These are phyloP conservation scores for Quaeritorhiza haematococci DNA, from an alignment of 371 early-diverging fungal genomes.

Conservation along the genomic window DNA sequence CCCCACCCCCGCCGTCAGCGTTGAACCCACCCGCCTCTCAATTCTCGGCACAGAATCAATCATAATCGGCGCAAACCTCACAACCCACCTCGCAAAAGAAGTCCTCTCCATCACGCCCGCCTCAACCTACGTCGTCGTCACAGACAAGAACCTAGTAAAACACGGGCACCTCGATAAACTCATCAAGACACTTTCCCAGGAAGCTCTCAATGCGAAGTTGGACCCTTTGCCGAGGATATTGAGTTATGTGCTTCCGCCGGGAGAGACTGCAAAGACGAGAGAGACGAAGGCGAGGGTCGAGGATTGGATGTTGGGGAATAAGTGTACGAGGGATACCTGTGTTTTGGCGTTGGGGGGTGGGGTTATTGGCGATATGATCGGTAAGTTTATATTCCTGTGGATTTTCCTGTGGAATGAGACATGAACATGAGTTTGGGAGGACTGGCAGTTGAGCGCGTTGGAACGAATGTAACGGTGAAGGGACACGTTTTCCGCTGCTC, in stretches of 20 bases:
- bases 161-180: conserved; percentile 61
- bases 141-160: conserved; percentile 84
- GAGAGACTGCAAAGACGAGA: conserved; percentile 86
- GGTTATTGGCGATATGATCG: conserved; percentile 93
- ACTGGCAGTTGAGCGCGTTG: not conserved
- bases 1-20: not conserved
- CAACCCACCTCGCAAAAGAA: conserved; percentile 68
- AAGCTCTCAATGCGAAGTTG: conserved; percentile 15
- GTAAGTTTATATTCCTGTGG: conserved; percentile 15
- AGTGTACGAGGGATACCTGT: conserved; percentile 90
- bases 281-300: conserved; percentile 83
- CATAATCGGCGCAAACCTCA: conserved; percentile 77
- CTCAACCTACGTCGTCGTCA: conserved; percentile 83
- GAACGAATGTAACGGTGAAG: not conserved
- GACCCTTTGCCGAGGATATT: conserved; percentile 60
- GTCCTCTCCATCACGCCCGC: conserved; percentile 68
- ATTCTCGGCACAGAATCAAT: conserved; percentile 86
- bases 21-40: conserved; percentile 26
- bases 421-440: not conserved
- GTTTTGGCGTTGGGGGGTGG: conserved; percentile 95
- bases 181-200: conserved; percentile 30
- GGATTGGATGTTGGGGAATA: conserved; percentile 80
- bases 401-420: not conserved
- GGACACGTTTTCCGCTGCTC: too few species aligned
- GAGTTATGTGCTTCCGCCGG: conserved; percentile 78